These are phyloP conservation scores for Exophiala alcalophila DNA, from an alignment of 2,329 filamentous ascomycete species.

Conservation along the genomic window DNA sequence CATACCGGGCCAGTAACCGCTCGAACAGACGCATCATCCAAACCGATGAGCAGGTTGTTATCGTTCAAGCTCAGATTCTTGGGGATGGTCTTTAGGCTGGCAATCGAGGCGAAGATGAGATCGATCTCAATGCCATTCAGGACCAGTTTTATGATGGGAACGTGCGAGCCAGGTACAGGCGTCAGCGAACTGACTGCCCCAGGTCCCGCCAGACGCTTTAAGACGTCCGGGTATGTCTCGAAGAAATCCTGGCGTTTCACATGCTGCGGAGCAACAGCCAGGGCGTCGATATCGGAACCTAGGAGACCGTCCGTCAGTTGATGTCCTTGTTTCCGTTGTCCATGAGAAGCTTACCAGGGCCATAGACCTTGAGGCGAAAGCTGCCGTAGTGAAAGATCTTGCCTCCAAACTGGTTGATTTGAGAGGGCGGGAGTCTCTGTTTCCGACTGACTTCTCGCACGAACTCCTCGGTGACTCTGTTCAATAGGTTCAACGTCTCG, in stretches of 20 bases:
- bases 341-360: slow-evolving; percentile 56
- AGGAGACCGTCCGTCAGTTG: slow-evolving; percentile 8
- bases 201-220: slow-evolving; percentile 70
- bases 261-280: slow-evolving; percentile 87
- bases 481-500: slow-evolving; percentile 71
- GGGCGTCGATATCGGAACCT: slow-evolving; percentile 96
- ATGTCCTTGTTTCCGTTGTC: background rate
- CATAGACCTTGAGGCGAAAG: slow-evolving; percentile 89
- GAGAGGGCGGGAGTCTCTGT: slow-evolving; percentile 70
- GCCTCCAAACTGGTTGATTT: slow-evolving; percentile 80
- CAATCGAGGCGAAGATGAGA: slow-evolving; percentile 79
- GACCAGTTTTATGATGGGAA: slow-evolving; percentile 97
- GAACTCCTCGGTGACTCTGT: slow-evolving; percentile 79
- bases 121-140: slow-evolving; percentile 90
- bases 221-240: slow-evolving; percentile 74
- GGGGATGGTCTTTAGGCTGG: slow-evolving; percentile 67
- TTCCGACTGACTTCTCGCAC: slow-evolving; percentile 74
- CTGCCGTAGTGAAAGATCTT: slow-evolving; percentile 96
- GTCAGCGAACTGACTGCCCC: slow-evolving; percentile 82
- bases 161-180: slow-evolving; percentile 83
- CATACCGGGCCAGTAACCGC: slow-evolving; percentile 77
- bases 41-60: slow-evolving; percentile 76
- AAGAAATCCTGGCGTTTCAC: slow-evolving; percentile 91
- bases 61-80: slow-evolving; percentile 74
- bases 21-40: slow-evolving; percentile 82